Conservation (phyloP, 1,139 yeast genomes). For the Taphrina sp. region DNA sequence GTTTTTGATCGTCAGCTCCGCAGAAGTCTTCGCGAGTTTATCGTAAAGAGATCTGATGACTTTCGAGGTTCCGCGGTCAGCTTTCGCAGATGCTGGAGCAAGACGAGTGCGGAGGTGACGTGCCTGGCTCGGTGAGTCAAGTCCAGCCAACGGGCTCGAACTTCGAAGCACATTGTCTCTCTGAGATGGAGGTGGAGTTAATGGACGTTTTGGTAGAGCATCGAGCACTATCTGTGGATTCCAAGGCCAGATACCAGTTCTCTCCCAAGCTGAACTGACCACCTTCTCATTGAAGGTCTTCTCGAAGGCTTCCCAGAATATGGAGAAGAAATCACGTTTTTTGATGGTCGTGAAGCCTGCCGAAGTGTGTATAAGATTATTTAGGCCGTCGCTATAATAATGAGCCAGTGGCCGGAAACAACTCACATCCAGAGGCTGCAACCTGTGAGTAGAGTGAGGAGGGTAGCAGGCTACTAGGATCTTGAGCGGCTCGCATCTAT, state of each 20-base stretch:
- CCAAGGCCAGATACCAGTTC: slow-evolving; percentile 5
- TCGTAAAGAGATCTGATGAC: too few species aligned
- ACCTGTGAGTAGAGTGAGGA: too few species aligned
- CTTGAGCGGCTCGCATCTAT: too few species aligned
- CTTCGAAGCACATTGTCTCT: neutral
- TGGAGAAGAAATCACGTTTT: neutral
- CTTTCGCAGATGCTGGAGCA: neutral
- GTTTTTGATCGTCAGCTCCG: neutral
- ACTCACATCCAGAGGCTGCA: too few species aligned
- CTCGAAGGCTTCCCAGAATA: neutral
- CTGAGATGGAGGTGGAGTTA: neutral
- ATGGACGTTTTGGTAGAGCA: neutral
- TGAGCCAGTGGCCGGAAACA: too few species aligned
- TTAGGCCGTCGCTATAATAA: neutral
- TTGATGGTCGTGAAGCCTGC: neutral
- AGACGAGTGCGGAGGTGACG: neutral
- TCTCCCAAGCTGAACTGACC: neutral
- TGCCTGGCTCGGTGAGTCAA: neutral
- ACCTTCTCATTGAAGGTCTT: neutral
- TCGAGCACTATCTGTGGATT: neutral
- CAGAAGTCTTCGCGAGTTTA: neutral
- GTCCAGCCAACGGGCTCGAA: neutral
- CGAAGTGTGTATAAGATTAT: neutral
- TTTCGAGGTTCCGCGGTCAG: neutral
- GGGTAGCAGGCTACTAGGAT: too few species aligned